phyloP scores from a whole-genome alignment of 2,329 filamentous ascomycete species.

The Ramichloridium luteum region DNA sequence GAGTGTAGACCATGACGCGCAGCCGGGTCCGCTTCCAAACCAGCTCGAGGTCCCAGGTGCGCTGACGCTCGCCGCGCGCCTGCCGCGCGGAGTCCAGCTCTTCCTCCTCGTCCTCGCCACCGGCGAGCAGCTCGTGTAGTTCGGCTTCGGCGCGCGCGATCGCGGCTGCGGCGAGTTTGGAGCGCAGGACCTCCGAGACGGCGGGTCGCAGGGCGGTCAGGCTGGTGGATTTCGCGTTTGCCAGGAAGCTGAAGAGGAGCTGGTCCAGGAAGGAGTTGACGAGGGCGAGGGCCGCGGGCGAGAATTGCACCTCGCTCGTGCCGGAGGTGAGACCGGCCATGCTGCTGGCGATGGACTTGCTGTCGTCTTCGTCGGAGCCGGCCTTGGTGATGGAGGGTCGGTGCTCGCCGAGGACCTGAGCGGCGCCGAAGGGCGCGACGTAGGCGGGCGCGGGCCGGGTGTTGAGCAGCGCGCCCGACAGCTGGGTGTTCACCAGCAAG shows the following conservation, averaged over 20 bases:
- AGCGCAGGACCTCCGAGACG: slow-evolving; percentile 75
- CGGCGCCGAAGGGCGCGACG: slow-evolving; percentile 76
- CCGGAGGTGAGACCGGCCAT: slow-evolving; percentile 53
- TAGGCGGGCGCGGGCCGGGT: slow-evolving; percentile 71
- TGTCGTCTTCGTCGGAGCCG: slow-evolving; percentile 47
- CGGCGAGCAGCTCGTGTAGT: slow-evolving; percentile 73
- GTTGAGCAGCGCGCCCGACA: slow-evolving; percentile 13
- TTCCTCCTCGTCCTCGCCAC: slow-evolving; percentile 59
- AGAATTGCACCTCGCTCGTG: slow-evolving; percentile 56
- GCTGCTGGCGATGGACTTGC: slow-evolving; percentile 41
- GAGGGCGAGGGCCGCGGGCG: slow-evolving; percentile 58
- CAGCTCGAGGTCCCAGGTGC: slow-evolving; percentile 77
- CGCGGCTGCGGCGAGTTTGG: slow-evolving; percentile 74
- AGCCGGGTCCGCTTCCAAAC: slow-evolving; percentile 89
- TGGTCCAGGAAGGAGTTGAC: slow-evolving; percentile 92
- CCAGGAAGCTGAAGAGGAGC: slow-evolving; percentile 81
- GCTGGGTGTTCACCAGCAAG: background rate
- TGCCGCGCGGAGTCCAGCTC: slow-evolving; percentile 24
- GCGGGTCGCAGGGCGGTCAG: slow-evolving; percentile 66
- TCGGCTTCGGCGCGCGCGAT: slow-evolving; percentile 76
- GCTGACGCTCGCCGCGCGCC: slow-evolving; percentile 22
- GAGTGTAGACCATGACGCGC: slow-evolving; percentile 96
- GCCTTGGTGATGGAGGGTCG: slow-evolving; percentile 49
- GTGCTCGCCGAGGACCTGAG: slow-evolving; percentile 79
- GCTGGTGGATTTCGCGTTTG: slow-evolving; percentile 63